Percentiles rank a stretch among this genome's conserved stretches.
Conservation (phyloP, 768 basidiomycete species). For the Sporobolomyces phaffii region DNA sequence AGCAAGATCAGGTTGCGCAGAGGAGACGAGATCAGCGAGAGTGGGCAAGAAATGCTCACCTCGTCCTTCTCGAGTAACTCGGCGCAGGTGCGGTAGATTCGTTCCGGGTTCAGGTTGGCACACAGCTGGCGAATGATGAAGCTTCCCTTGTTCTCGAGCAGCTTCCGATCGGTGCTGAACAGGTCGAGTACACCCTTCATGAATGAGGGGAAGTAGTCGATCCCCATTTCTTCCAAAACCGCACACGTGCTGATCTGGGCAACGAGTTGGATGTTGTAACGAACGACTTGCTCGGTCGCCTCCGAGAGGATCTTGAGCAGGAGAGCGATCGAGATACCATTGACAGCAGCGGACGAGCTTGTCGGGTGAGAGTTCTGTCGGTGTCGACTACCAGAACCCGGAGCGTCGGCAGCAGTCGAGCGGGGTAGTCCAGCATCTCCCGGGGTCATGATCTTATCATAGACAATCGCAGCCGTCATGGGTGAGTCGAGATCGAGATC, state of each 20-base stretch:
- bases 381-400: not conserved
- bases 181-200: constrained; percentile 91
- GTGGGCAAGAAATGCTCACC: constrained; percentile 50
- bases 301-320: constrained; percentile 92
- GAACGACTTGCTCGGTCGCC: constrained; percentile 95
- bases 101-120: constrained; percentile 85
- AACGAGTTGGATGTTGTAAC: constrained; percentile 86
- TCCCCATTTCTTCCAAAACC: constrained; percentile 52
- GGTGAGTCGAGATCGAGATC: not conserved
- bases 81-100: constrained; percentile 90
- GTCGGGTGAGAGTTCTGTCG: constrained; percentile 14
- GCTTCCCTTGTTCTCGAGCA: constrained; percentile 86
- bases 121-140: constrained; percentile 93
- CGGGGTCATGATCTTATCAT: constrained; percentile 75
- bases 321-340: constrained; percentile 65
- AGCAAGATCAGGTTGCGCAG: no score
- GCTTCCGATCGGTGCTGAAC: constrained; percentile 84
- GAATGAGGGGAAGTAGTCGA: constrained; percentile 89
- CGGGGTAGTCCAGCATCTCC: constrained; percentile 55
- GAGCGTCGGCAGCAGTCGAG: not conserved
- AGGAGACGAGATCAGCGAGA: not conserved
- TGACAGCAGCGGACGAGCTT: constrained; percentile 4
- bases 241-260: constrained; percentile 71
- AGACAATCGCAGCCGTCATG: not conserved
- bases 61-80: constrained; percentile 98